Percentiles rank a stretch among this genome's conserved stretches.
phyloP scores from a whole-genome alignment of 202 grass and related monocot genomes.

The Brachypodium distachyon region DNA sequence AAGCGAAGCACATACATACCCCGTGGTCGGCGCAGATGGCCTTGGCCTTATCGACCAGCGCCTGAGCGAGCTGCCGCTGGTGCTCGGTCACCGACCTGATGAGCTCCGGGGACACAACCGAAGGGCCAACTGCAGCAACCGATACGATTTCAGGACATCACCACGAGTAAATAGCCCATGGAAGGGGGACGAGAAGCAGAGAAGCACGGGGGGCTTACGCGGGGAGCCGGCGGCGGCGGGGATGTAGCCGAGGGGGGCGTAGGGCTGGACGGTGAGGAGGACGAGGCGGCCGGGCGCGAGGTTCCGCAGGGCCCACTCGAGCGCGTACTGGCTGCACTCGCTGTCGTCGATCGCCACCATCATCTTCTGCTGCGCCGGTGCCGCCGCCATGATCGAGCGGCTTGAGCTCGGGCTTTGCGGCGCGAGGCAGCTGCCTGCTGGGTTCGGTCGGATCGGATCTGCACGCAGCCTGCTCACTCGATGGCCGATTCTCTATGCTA shows the following conservation, averaged over 20 bases:
- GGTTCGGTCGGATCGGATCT: no score
- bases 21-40: not conserved
- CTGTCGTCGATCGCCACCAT: constrained; percentile 73
- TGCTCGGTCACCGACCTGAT: not conserved
- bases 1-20: not conserved
- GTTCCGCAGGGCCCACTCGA: constrained; percentile 55
- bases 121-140: not conserved
- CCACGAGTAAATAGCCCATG: not conserved
- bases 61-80: not conserved
- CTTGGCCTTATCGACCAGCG: constrained; percentile 6
- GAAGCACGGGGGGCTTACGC: constrained; percentile 3
- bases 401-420: not conserved
- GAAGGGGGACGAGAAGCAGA: not conserved
- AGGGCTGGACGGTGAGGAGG: constrained; percentile 49
- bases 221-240: constrained; percentile 27
- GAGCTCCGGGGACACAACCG: constrained; percentile 5
- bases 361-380: not conserved
- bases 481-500: no score
- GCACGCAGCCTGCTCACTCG: no score
- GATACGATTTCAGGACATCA: not conserved
- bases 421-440: no score
- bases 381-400: not conserved
- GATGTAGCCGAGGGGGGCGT: constrained; percentile 25
- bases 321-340: constrained; percentile 52
- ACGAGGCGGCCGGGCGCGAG: constrained; percentile 36